Evolutionary conservation across 345 rosid genomes (phyloP).

Genomic region (Melaleuca quinquenervia): DNA sequence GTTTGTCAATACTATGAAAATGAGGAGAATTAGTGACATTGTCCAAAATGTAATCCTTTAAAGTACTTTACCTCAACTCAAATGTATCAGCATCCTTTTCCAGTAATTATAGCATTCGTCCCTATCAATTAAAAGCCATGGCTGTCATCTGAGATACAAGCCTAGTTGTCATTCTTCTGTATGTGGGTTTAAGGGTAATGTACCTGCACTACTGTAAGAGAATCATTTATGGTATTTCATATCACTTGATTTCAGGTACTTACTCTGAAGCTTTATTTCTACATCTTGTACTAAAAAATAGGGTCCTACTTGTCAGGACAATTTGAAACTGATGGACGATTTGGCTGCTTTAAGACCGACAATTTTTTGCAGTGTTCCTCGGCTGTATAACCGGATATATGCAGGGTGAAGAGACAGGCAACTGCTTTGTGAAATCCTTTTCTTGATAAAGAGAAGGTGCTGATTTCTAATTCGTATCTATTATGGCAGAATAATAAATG

Average conservation of each 20-base stretch:
- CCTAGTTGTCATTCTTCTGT: neutral
- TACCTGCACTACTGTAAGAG: neutral
- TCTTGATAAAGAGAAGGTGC: neutral
- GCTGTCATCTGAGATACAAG: neutral
- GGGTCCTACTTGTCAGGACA: conserved; percentile 44
- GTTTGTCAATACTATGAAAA: neutral
- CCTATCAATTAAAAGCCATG: neutral
- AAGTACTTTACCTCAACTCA: neutral
- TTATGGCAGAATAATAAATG: conserved; percentile 49
- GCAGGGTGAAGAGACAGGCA: conserved; percentile 41
- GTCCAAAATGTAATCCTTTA: neutral
- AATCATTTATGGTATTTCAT: neutral
- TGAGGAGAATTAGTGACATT: neutral
- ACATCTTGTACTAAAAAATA: neutral
- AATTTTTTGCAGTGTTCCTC: conserved; percentile 87
- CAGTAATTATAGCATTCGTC: neutral
- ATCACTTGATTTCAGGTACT: neutral
- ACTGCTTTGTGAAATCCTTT: neutral
- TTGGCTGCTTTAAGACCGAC: conserved; percentile 75
- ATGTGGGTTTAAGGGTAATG: neutral
- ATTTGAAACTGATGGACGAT: conserved; percentile 79
- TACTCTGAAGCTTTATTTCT: neutral
- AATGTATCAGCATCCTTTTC: neutral
- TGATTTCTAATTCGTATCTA: conserved; percentile 3
- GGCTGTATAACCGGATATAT: conserved; percentile 75